These are phyloP conservation scores for Ceratocystis ficicola DNA, from an alignment of 2,329 filamentous ascomycete species.

Conservation along the genomic window DNA sequence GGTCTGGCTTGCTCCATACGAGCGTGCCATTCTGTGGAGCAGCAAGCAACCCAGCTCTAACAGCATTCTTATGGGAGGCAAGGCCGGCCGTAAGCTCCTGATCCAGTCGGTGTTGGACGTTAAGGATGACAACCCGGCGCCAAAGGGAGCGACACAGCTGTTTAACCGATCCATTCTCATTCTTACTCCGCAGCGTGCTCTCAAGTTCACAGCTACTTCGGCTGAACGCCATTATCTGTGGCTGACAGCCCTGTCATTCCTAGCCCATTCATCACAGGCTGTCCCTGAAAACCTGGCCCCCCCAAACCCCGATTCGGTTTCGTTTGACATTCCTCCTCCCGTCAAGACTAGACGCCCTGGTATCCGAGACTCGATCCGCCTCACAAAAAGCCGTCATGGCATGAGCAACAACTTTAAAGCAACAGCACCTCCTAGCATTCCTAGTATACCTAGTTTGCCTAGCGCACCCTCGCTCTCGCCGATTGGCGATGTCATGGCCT, in stretches of 20 bases:
- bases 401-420: conserved; percentile 28
- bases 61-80: conserved; percentile 69
- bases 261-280: conserved; percentile 76
- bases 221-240: conserved; percentile 86
- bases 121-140: conserved; percentile 79
- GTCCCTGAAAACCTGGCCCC: conserved; percentile 59
- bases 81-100: conserved; percentile 83
- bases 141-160: conserved; percentile 52
- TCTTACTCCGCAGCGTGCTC: conserved; percentile 77
- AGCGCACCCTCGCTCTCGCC: conserved; percentile 26
- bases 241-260: conserved; percentile 87
- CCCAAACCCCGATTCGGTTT: conserved; percentile 36
- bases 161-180: conserved; percentile 95
- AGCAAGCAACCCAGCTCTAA: conserved; percentile 90
- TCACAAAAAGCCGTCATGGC: conserved; percentile 54
- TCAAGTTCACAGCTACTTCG: conserved; percentile 83
- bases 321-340: conserved; percentile 40
- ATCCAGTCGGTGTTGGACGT: conserved; percentile 97
- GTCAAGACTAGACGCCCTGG: conserved; percentile 39
- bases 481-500: conserved; percentile 18
- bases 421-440: conserved; percentile 38
- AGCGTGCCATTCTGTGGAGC: conserved; percentile 93
- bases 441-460: conserved; percentile 42
- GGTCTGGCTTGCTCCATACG: conserved; percentile 97
- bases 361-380: conserved; percentile 78